phyloP scores from a whole-genome alignment of 2,329 filamentous ascomycete genomes.

The Paraphoma sp. region DNA sequence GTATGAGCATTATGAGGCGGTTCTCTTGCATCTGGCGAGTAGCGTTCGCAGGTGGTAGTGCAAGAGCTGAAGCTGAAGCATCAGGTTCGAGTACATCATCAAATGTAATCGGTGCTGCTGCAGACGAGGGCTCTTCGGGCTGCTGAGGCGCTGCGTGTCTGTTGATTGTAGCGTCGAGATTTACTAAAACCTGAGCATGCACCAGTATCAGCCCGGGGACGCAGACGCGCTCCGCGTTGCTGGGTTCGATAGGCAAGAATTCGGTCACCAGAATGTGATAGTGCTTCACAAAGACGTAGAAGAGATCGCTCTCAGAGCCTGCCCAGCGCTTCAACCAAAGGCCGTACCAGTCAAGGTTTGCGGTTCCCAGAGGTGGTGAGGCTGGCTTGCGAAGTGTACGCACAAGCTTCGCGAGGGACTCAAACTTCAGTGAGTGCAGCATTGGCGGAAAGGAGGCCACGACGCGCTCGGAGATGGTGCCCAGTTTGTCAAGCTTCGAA shows the following conservation, averaged over 20 bases:
- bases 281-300: conserved; percentile 91
- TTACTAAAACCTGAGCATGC: conserved; percentile 79
- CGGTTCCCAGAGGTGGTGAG: conserved; percentile 70
- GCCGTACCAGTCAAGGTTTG: conserved; percentile 82
- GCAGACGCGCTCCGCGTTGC: conserved; percentile 64
- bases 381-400: conserved; percentile 69
- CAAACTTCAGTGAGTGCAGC: conserved; percentile 67
- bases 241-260: conserved; percentile 55
- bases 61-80: conserved; percentile 67
- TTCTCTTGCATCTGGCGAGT: conserved; percentile 88
- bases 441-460: conserved; percentile 72
- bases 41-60: conserved; percentile 72
- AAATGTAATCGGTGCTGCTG: conserved; percentile 64
- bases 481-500: conserved; percentile 58
- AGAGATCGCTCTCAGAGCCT: conserved; percentile 84
- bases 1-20: conserved; percentile 79
- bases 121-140: conserved; percentile 36
- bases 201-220: conserved; percentile 81
- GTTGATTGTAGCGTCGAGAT: conserved; percentile 84
- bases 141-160: conserved; percentile 62
- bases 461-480: conserved; percentile 65
- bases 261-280: conserved; percentile 81
- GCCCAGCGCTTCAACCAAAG: conserved; percentile 87
- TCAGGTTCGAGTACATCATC: conserved; percentile 72
- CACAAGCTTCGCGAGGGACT: conserved; percentile 66